These are phyloP conservation scores for Dalechampia spathulata DNA, from an alignment of 441 rosid genomes.

Conservation along the genomic window DNA sequence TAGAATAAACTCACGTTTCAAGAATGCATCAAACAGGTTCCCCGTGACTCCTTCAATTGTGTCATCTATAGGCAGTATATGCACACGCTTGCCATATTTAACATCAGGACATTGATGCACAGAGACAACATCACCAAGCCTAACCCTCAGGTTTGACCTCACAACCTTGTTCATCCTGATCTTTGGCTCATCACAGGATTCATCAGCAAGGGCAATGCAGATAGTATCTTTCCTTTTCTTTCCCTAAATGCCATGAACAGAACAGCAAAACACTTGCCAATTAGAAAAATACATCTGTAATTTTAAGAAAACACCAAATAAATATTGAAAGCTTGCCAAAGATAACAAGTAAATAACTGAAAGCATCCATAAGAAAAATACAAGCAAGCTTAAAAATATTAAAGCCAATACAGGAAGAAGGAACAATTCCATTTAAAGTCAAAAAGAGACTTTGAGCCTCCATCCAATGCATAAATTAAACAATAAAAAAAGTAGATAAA, in stretches of 20 bases:
- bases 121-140: constrained; percentile 72
- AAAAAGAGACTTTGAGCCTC: not conserved
- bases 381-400: not conserved
- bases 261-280: not conserved
- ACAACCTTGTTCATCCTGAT: constrained; percentile 76
- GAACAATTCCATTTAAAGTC: not conserved
- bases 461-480: not conserved
- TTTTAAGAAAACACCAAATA: not conserved
- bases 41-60: constrained; percentile 92
- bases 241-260: constrained; percentile 31
- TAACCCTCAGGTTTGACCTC: constrained; percentile 67
- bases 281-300: not conserved
- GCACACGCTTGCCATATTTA: constrained; percentile 80
- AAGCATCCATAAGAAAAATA: no score
- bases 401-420: not conserved
- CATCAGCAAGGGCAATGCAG: constrained; percentile 84
- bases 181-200: constrained; percentile 65
- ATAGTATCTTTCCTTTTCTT: constrained; percentile 81
- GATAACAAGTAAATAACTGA: not conserved
- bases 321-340: not conserved
- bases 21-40: constrained; percentile 84
- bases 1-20: not conserved
- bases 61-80: constrained; percentile 84
- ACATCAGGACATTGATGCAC: constrained; percentile 88
- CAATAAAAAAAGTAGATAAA: not conserved